A percentile compares a stretch with the other conserved stretches of the same genome.
phyloP scores from a whole-genome alignment of 331 rosid genomes.

The Arachis monticola region DNA sequence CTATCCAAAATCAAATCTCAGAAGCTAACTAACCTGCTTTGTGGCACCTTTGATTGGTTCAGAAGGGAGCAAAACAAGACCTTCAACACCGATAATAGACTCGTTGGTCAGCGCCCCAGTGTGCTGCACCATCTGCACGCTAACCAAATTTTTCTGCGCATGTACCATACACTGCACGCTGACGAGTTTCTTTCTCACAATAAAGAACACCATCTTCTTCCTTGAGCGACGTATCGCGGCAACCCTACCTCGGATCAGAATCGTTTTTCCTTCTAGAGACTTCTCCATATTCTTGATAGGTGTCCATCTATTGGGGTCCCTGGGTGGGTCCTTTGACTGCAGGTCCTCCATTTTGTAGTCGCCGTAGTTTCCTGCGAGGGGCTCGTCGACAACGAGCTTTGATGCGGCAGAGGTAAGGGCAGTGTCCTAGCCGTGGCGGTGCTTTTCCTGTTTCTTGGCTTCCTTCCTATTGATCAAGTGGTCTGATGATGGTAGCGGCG shows the following conservation, averaged over 20 bases:
- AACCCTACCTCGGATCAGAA: conserved; percentile 70
- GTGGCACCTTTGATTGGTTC: conserved; percentile 78
- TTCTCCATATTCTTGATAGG: conserved; percentile 48
- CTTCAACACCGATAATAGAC: conserved; percentile 80
- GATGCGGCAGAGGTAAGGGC: too few relatives aligned
- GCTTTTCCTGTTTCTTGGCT: too few relatives aligned
- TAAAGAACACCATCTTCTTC: conserved; percentile 87
- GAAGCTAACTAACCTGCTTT: conserved; percentile 57
- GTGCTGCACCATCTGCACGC: conserved; percentile 86
- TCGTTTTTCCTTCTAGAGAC: conserved; percentile 47
- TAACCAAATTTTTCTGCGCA: conserved; percentile 63
- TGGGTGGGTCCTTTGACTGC: background rate
- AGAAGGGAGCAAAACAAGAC: conserved; percentile 65
- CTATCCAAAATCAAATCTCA: too few relatives aligned
- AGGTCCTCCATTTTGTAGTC: too few relatives aligned
- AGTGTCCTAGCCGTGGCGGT: too few relatives aligned
- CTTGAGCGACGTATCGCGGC: conserved; percentile 85
- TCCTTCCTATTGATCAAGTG: conserved; percentile 53
- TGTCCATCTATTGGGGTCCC: conserved; percentile 34
- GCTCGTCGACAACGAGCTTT: too few relatives aligned
- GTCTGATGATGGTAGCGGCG: background rate
- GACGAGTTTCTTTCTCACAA: conserved; percentile 69
- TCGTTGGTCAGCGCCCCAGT: conserved; percentile 75
- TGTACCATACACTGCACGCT: conserved; percentile 85
- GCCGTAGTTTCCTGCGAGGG: too few relatives aligned